Base-by-base conservation (phyloP, 148 eudicot genomes). In the Vaccinium darrowii region DNA sequence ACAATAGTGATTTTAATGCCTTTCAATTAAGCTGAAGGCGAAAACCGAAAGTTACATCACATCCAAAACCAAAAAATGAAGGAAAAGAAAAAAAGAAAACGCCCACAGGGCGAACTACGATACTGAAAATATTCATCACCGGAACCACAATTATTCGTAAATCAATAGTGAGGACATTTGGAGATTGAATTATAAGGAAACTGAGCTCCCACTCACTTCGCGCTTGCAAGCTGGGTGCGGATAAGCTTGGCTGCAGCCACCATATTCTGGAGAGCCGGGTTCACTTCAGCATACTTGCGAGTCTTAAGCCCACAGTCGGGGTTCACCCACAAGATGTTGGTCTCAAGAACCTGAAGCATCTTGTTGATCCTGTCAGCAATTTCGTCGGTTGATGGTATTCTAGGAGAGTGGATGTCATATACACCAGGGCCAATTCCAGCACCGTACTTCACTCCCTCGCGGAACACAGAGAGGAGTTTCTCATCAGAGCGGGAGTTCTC, bases 291-390 rank as follows among this genome's bases (percentile, higher is more conserved):
- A 77, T 96, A 96, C 90, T 96, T 96, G 81, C 98, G 95, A 84
- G 98, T 96, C 94, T 96, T 96, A 86, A 96, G 98, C 79, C 98
- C 98, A 88, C 98, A 96, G 88, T 94, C 98, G 0, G 98, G 98
- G 92, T 96, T 96, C 15, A 96, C 98, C 98, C 98, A 96, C 88
- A 96, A 86, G 84, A 96, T 91, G 90, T 96, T 94, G 92, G 94
- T 91, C 81, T 96, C 98, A 49, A 96, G 92, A 43, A 96, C 98
- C 23, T 96, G 96, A 81, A 96, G 98, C 98, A 94, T 96, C 91
- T 94, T 96, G 89, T 91, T 91, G 87, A 96, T 89, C 30, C 98
- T 92, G 88, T 96, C 98, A 9, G 94, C 95, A 60, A 96, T 93
- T 85, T 96, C 98, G 21, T 94, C 98, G 8, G 94, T 91, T 9